Base-by-base conservation (phyloP, 768 basidiomycete species). In the Lactifluus rugatus region DNA sequence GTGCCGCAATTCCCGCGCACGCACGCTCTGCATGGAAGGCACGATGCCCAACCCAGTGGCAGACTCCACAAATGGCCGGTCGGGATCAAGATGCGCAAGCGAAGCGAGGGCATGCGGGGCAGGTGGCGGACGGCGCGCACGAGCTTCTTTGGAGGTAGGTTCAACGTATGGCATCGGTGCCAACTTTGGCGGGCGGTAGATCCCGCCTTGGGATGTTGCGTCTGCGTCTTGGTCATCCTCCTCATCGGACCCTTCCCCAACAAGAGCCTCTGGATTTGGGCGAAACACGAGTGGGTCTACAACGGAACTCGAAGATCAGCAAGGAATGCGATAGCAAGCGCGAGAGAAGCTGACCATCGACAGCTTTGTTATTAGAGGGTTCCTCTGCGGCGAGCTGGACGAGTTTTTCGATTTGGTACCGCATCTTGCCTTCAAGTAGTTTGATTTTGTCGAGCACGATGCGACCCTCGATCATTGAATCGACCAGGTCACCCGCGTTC, bases 321-420 rank as follows among this genome's bases (percentile, higher is more conserved):
- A 32, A 11, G 37, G n/a, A 17, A 17, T 16, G 32, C 11, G 17
- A 21, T 23, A 2, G 17, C 17, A 42, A 11, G 16, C 36, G 42
- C 13, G 46, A n/a, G 26, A 42, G 42, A 48, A 48, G 64, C 77
- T 57, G 65, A 89, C 90, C 92, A 60, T 90, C 82, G 5, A 75
- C 70, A 14, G 75, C 70, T 50, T 68, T 73, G 62, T 75, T 71
- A 23, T 75, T 66, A 0, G 73, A 71, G 17, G 71, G 62, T 2
- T 77, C 73, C 64, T 88, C 84, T 56, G 85, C 82, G 1, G 91
- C 86, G 5, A 89, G 71, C 59, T 81, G 79, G 26, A 94, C 81
- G 17, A 99, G 81, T 69, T 98, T 97, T 64, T 97, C 93, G 65
- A 99, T 91, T 69, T 98, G 96, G 70, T 99, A 97, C 48, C 80